phyloP scores from a whole-genome alignment of 2,329 filamentous ascomycete species.

The Aspergillus carbonarius region DNA sequence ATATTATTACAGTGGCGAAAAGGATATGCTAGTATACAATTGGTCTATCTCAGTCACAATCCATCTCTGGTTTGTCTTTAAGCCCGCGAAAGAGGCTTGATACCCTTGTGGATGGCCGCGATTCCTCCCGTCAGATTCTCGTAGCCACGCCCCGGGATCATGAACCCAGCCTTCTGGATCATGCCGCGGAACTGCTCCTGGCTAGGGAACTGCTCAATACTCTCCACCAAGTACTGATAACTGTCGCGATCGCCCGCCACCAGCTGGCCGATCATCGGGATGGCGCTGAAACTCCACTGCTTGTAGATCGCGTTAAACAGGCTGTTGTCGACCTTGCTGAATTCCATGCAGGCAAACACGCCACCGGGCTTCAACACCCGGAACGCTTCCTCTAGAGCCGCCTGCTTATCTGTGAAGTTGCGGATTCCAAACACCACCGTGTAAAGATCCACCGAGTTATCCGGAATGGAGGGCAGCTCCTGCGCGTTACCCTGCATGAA shows the following conservation, averaged over 20 bases:
- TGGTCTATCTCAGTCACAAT: background rate
- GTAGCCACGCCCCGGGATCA: constrained; percentile 77
- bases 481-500: constrained; percentile 94
- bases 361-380: constrained; percentile 91
- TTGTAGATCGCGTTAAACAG: constrained; percentile 86
- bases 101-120: constrained; percentile 92
- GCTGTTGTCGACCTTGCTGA: constrained; percentile 77
- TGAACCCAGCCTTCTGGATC: constrained; percentile 69
- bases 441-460: constrained; percentile 83
- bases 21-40: background rate
- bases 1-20: constrained; percentile 1
- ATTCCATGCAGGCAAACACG: constrained; percentile 95
- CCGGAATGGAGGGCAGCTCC: constrained; percentile 63
- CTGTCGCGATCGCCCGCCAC: constrained; percentile 92
- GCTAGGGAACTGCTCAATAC: constrained; percentile 87
- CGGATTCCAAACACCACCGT: constrained; percentile 97
- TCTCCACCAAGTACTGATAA: constrained; percentile 98
- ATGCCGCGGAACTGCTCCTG: constrained; percentile 75
- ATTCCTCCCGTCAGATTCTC: constrained; percentile 91
- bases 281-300: constrained; percentile 91
- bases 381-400: constrained; percentile 77
- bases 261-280: constrained; percentile 91
- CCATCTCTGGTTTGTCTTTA: background rate
- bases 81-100: constrained; percentile 63
- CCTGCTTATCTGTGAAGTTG: constrained; percentile 91